Base-by-base conservation (phyloP, 176 grass and related monocot species). In the Aegilops longissima region DNA sequence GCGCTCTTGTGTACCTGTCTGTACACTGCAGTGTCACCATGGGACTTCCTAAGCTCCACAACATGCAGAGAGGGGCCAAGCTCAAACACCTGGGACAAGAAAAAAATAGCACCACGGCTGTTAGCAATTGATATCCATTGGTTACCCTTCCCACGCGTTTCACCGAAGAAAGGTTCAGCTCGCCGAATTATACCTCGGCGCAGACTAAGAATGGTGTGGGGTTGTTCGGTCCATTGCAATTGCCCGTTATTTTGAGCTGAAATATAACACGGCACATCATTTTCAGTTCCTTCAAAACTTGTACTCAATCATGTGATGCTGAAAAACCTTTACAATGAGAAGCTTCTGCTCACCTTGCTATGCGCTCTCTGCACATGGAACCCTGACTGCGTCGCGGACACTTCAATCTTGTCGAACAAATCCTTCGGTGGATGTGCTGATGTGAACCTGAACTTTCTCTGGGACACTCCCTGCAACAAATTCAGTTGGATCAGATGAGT, bases 401-500 rank as follows among this genome's bases (percentile, higher is more conserved):
- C 33, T 82, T 94, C 90, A 4, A 94, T 94, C 83, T 87, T 93
- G 74, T 86, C 61, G 9, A 90, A 88, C 39, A 94, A 77, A 78
- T 96, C 90, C 52, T 88, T 83, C 10, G 88, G 88, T 80, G 86
- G 36, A 64, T 87, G 75, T 72, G 76, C 80, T 86, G 96, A 91
- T 61, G 96, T 90, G 92, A 98, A 98, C 76, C 96, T 92, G 21
- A 96, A 88, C 61, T 86, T 94, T 73, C 93, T 84, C 80, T 94
- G 92, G 13, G 96, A 88, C 27, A 96, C 83, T 76, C 88, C 92
- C 93, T 98, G 86, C 27, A 82, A 85, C 54, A 18, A 78, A 12
- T 70, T 42, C 42, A 70, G 20, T 12, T 13, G 30, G 24, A 27
- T 12, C 4, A 27, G 61, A 23, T 27, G 30, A 61, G 21, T 33